A percentile compares a stretch with the other conserved stretches of the same genome.
Evolutionary conservation across 139 green algal species (phyloP).

Genomic region (Chlamydomonas eustigma): DNA sequence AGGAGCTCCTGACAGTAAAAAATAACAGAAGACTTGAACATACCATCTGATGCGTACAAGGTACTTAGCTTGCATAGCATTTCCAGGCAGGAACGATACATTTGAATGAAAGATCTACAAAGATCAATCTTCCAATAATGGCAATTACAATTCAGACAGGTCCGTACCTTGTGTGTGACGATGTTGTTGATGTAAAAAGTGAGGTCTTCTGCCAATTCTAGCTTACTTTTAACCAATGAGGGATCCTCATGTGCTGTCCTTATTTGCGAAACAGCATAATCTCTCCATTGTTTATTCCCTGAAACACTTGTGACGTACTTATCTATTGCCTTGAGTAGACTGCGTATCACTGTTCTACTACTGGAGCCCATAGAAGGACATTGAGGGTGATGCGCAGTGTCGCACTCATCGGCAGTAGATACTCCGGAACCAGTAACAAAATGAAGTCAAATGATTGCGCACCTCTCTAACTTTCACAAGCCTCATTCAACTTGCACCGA

Average conservation of each 20-base stretch:
- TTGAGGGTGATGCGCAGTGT: too few relatives aligned
- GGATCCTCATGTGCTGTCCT: background rate
- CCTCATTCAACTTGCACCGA: too few relatives aligned
- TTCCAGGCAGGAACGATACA: too few relatives aligned
- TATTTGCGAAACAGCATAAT: slow-evolving; percentile 23
- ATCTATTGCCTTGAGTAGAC: slow-evolving; percentile 33
- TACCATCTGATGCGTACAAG: background rate
- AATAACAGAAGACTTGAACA: background rate
- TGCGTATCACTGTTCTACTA: background rate
- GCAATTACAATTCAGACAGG: background rate
- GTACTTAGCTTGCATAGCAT: background rate
- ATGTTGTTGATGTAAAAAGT: slow-evolving; percentile 35
- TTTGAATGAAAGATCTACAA: background rate
- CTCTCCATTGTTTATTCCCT: slow-evolving; percentile 38
- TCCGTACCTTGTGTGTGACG: slow-evolving; percentile 24
- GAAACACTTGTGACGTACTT: slow-evolving; percentile 33
- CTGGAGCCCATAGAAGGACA: too few relatives aligned
- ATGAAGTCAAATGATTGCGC: too few relatives aligned
- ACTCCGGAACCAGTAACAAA: too few relatives aligned
- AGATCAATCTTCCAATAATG: background rate
- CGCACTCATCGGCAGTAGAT: too few relatives aligned
- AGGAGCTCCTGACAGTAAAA: slow-evolving; percentile 31
- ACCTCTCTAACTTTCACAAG: too few relatives aligned
- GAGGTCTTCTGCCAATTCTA: slow-evolving; percentile 35
- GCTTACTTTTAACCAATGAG: background rate